phyloP scores from a whole-genome alignment of 495 filamentous ascomycete genomes.

The Aeminium ludgeri region DNA sequence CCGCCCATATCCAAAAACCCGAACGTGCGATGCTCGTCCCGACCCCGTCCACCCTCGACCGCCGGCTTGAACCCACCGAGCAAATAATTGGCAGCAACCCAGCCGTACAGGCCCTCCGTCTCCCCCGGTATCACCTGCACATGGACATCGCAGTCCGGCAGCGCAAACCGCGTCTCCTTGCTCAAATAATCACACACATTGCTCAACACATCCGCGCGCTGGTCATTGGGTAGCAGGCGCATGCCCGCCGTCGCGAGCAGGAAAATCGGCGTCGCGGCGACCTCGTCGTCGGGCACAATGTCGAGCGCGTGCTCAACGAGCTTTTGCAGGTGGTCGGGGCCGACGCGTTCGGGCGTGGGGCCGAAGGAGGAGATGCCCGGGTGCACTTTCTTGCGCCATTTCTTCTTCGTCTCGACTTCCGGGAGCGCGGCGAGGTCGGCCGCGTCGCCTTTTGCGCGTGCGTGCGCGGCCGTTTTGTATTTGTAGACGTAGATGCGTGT shows the following conservation, averaged over 20 bases:
- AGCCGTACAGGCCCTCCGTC: slow-evolving; percentile 95
- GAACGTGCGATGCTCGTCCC: slow-evolving; percentile 61
- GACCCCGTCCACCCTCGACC: slow-evolving; percentile 55
- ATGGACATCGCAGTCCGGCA: slow-evolving; percentile 80
- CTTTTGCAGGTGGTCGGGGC: slow-evolving; percentile 59
- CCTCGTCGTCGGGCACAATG: slow-evolving; percentile 61
- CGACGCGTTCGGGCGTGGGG: slow-evolving; percentile 55
- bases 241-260: slow-evolving; percentile 94
- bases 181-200: slow-evolving; percentile 75
- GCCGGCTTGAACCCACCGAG: slow-evolving; percentile 76
- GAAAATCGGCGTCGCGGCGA: slow-evolving; percentile 78
- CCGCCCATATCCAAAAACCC: slow-evolving; percentile 98
- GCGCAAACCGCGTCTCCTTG: slow-evolving; percentile 58
- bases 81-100: slow-evolving; percentile 96
- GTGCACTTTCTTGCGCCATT: slow-evolving; percentile 85
- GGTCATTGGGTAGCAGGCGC: slow-evolving; percentile 60
- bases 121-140: slow-evolving; percentile 95
- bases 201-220: slow-evolving; percentile 53
- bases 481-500: slow-evolving; percentile 85
- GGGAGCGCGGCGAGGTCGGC: slow-evolving; percentile 56
- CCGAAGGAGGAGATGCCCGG: slow-evolving; percentile 88
- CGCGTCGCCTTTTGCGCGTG: slow-evolving; percentile 41
- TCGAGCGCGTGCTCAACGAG: slow-evolving; percentile 70
- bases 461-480: slow-evolving; percentile 64
- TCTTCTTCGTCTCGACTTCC: slow-evolving; percentile 59